Evolutionary conservation across 805 yeast genomes (phyloP).

Genomic region (Metschnikowia santaceciliae): DNA sequence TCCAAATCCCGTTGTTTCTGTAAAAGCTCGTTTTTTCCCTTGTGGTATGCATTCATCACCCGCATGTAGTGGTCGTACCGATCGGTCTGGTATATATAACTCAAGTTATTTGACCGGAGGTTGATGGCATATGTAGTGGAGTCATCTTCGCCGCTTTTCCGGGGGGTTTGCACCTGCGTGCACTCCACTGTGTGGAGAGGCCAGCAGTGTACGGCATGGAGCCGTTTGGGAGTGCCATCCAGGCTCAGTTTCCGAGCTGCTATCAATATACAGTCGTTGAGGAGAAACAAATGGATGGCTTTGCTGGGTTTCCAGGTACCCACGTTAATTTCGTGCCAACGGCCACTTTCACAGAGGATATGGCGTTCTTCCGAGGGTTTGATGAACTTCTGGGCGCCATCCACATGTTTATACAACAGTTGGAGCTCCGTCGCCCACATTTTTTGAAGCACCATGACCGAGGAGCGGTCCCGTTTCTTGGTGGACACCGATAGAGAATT

Average conservation of each 20-base stretch:
- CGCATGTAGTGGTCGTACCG: conserved; percentile 52
- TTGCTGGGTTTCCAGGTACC: conserved; percentile 80
- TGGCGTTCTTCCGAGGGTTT: conserved; percentile 79
- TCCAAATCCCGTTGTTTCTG: conserved; percentile 29
- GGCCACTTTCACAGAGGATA: conserved; percentile 69
- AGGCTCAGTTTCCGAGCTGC: conserved; percentile 53
- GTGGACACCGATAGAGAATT: conserved; percentile 10
- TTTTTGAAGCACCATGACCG: conserved; percentile 68
- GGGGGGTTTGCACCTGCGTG: conserved; percentile 32
- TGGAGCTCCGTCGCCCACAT: conserved; percentile 77
- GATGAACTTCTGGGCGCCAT: conserved; percentile 81
- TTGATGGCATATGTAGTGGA: conserved; percentile 39
- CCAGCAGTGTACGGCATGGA: conserved; percentile 77
- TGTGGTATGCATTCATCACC: conserved; percentile 51
- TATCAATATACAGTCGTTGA: conserved; percentile 72
- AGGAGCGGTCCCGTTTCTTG: conserved; percentile 56
- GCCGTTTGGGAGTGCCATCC: conserved; percentile 30
- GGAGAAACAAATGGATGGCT: conserved; percentile 68
- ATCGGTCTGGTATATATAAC: conserved; percentile 60
- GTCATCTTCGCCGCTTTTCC: conserved; percentile 18
- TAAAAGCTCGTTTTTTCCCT: conserved; percentile 53
- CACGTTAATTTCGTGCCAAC: conserved; percentile 83
- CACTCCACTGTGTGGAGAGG: conserved; percentile 60
- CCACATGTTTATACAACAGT: conserved; percentile 73
- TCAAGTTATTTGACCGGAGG: conserved; percentile 44